phyloP scores from a whole-genome alignment of 331 rosid species.

The Quercus tomentella region DNA sequence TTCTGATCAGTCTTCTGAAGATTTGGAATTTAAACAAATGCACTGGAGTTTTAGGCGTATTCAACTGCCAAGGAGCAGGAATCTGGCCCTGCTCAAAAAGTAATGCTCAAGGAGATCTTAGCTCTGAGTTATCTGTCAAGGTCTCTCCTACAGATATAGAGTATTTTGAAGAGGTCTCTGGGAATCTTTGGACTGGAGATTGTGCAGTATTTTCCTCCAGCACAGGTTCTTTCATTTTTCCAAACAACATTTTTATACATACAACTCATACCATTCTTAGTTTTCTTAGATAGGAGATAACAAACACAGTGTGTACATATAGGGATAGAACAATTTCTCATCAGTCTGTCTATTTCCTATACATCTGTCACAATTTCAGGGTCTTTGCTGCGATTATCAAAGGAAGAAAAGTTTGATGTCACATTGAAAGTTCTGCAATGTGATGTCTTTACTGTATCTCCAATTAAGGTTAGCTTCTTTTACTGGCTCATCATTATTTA shows the following conservation, averaged over 20 bases:
- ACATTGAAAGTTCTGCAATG: slow-evolving; percentile 25
- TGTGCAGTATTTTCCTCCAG: slow-evolving; percentile 36
- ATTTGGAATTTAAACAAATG: slow-evolving; percentile 47
- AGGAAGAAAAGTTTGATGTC: slow-evolving; percentile 15
- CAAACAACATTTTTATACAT: background rate
- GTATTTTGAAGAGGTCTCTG: slow-evolving; percentile 35
- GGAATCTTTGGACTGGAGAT: slow-evolving; percentile 31
- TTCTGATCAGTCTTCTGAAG: slow-evolving; percentile 29
- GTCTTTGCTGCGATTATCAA: slow-evolving; percentile 22
- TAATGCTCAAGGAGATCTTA: background rate
- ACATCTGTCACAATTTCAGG: slow-evolving; percentile 11
- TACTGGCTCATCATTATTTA: background rate
- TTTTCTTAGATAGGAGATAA: background rate
- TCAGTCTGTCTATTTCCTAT: background rate
- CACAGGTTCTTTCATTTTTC: slow-evolving; percentile 13
- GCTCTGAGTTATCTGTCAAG: slow-evolving; percentile 17
- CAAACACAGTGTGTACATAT: background rate
- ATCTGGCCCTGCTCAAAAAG: slow-evolving; percentile 27
- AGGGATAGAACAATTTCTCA: background rate
- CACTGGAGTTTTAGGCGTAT: slow-evolving; percentile 45
- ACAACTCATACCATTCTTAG: background rate
- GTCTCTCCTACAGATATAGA: slow-evolving; percentile 33
- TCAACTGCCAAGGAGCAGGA: slow-evolving; percentile 52
- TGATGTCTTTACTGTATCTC: slow-evolving; percentile 31
- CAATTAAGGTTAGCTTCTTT: slow-evolving; percentile 25